phyloP scores from a whole-genome alignment of 768 basidiomycete genomes.

The Kwoniella botswanensis region DNA sequence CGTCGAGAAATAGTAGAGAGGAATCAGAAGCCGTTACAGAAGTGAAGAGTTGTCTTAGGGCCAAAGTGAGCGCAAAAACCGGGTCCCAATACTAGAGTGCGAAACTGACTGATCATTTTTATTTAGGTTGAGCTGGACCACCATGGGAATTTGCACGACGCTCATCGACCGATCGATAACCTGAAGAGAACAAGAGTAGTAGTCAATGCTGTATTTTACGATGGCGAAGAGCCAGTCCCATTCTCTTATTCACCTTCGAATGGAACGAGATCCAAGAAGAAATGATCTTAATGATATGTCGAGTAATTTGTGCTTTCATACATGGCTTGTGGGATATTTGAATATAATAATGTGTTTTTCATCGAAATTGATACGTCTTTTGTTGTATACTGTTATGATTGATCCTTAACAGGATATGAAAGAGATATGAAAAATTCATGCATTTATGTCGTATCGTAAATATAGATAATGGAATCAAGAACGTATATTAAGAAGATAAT shows the following conservation, averaged over 20 bases:
- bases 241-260: constrained; percentile 14
- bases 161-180: constrained; percentile 31
- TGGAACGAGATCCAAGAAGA: constrained; percentile 25
- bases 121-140: constrained; percentile 49
- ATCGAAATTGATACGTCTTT: not conserved
- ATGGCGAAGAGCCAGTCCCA: constrained; percentile 52
- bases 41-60: constrained; percentile 33
- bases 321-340: not conserved
- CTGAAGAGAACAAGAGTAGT: constrained; percentile 44
- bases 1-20: constrained; percentile 11
- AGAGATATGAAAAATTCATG: not conserved
- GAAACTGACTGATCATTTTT: not conserved
- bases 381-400: not conserved
- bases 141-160: constrained; percentile 50
- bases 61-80: constrained; percentile 17
- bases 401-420: not conserved
- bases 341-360: not conserved
- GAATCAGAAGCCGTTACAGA: not conserved
- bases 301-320: not conserved
- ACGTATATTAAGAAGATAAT: not conserved
- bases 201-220: constrained; percentile 50
- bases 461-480: not conserved
- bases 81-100: not conserved
- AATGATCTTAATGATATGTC: not conserved
- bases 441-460: constrained; percentile 6